Evolutionary conservation across 1,284 basidiomycete species (phyloP).

Genomic region (Boletellus dicymbophilus): DNA sequence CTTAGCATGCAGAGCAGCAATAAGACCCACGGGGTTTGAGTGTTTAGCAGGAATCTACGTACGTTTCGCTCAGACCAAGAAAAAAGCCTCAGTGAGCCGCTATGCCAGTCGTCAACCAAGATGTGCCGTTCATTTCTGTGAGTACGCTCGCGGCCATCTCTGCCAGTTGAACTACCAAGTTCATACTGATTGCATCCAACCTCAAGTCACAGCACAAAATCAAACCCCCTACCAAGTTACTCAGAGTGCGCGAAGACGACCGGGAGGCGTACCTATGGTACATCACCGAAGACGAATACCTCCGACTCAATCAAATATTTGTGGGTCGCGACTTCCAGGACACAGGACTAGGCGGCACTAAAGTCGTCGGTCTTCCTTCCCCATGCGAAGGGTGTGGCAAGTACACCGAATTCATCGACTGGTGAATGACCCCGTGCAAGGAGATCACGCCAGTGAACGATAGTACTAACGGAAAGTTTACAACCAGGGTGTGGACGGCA

Average conservation of each 20-base stretch:
- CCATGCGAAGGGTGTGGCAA: constrained; percentile 16
- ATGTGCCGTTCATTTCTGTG: constrained; percentile 15
- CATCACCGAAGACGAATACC: constrained; percentile 21
- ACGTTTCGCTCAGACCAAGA: background rate
- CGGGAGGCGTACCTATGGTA: constrained; percentile 13
- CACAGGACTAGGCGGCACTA: constrained; percentile 16
- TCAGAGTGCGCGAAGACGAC: background rate
- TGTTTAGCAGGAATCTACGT: background rate
- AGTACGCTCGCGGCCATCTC: background rate
- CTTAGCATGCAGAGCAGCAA: too few species aligned
- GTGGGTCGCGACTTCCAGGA: constrained; percentile 16
- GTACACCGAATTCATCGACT: constrained; percentile 20
- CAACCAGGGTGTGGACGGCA: constrained; percentile 21
- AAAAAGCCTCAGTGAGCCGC: background rate
- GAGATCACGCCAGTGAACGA: background rate
- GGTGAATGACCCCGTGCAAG: constrained; percentile 3
- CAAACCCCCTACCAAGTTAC: constrained; percentile 10
- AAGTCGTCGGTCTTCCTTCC: constrained; percentile 12
- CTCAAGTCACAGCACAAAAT: constrained; percentile 6
- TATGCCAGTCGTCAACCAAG: constrained; percentile 12
- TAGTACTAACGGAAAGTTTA: background rate
- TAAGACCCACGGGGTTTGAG: too few species aligned
- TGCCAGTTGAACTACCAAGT: background rate
- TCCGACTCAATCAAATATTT: constrained; percentile 17
- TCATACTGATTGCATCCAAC: background rate